Evolutionary conservation across 768 basidiomycete genomes (phyloP), one percentile per base, ranked within the genome.

Genomic region (Pulveroboletus sp.): DNA sequence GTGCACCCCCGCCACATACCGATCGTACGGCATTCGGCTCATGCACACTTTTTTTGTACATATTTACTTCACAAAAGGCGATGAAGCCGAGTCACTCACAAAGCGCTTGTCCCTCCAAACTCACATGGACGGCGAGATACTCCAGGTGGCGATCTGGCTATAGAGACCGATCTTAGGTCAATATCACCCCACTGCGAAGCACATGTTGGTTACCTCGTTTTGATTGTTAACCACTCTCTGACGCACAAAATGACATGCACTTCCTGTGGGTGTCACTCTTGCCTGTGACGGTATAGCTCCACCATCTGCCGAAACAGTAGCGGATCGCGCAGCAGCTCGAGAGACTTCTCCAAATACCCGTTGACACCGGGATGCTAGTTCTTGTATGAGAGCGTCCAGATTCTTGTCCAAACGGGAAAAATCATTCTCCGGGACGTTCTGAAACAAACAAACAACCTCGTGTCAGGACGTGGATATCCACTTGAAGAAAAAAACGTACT

Each of bases 371-470:
- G 59, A 65, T 39, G 81, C 81, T 57, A 87, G 68, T 62, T 84
- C 81, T 57, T 80, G 76, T 41, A 82, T 66, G 56, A 90, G 73
- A 24, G 74, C 76, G 53, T 83, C 80, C 59, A 90, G 71, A 69
- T 88, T 89, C 65, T 79, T 78, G 68, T 85, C 81, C 52, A 86
- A 60, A 68, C 77, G 72, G 49, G 74, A 75, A 51, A 82, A 62
- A 61, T 85, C 76, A 44, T 72, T 76, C 41, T 72, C 72, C 47
- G 66, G 62, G 45, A 74, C 66, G 55, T 71, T 72, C 80, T 85
- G 64, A 54, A 57, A 60, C 58, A 57, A 68, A 57, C 52, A 63
- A 51, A 58, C 60, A 51, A 63, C 51, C 60, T 62, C 56, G 51
- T 59, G 57, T 61, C 53, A 32, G 38, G 43, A 55, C 40, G 37